Evolutionary conservation across 177 flowering plant genomes (phyloP).

Genomic region (Telopea speciosissima): DNA sequence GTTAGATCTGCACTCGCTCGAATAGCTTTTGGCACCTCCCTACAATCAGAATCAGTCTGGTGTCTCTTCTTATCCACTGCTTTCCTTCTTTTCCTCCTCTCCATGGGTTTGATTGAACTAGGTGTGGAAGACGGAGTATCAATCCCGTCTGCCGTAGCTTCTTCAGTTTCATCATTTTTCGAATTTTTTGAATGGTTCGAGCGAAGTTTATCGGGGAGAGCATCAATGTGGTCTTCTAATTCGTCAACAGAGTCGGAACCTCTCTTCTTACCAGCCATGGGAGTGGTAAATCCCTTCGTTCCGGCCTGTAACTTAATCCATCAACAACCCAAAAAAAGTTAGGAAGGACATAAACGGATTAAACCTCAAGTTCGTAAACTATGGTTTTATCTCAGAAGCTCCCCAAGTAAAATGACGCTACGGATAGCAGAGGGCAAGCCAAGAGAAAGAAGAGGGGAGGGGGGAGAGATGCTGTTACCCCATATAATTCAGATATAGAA

Average conservation of each 20-base stretch:
- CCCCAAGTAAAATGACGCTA: too few relatives aligned
- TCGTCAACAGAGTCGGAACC: conserved; percentile 21
- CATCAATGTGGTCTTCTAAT: conserved; percentile 14
- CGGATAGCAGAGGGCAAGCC: too few relatives aligned
- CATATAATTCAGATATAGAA: too few relatives aligned
- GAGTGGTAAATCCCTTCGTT: background rate
- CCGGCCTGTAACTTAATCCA: background rate
- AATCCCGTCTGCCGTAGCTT: conserved; percentile 6
- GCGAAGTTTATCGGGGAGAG: conserved; percentile 1
- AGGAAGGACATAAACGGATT: too few relatives aligned
- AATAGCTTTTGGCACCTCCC: conserved; percentile 13
- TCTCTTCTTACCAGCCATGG: conserved; percentile 51
- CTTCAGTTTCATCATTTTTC: conserved; percentile 17
- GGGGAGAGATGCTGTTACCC: too few relatives aligned
- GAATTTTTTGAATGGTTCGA: conserved; percentile 29
- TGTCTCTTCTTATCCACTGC: conserved; percentile 53
- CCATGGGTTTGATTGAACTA: conserved; percentile 58
- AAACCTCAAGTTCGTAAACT: too few relatives aligned
- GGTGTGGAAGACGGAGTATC: conserved; percentile 14
- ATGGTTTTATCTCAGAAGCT: too few relatives aligned
- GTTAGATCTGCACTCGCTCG: background rate
- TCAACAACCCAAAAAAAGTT: too few relatives aligned
- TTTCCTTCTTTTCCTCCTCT: conserved; percentile 72
- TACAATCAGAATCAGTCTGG: conserved; percentile 10
- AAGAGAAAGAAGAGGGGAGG: too few relatives aligned